Evolutionary conservation across 2,329 filamentous ascomycete genomes (phyloP).

Genomic region (Stachybotrys elegans): DNA sequence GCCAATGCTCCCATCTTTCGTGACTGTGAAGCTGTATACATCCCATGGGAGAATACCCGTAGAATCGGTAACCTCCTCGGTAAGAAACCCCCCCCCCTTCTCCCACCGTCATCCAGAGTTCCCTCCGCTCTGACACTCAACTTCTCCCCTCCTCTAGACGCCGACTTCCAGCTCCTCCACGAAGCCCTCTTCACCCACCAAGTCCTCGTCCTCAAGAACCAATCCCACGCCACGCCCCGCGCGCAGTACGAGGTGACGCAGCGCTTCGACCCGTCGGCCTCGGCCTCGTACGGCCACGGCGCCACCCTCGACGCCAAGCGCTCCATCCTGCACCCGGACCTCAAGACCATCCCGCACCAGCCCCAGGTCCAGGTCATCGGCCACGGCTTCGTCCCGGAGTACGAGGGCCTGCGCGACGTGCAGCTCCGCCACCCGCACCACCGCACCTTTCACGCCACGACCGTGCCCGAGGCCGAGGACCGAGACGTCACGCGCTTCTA

Average conservation of each 20-base stretch:
- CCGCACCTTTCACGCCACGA: conserved; percentile 65
- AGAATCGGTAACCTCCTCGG: conserved; percentile 53
- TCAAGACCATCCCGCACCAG: conserved; percentile 76
- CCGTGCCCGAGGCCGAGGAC: conserved; percentile 51
- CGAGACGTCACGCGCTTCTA: conserved; percentile 56
- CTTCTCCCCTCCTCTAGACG: neutral
- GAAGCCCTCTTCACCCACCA: conserved; percentile 5
- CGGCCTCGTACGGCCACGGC: conserved; percentile 67
- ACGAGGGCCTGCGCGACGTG: conserved; percentile 66
- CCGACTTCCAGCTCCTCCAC: conserved; percentile 3
- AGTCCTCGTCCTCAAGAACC: conserved; percentile 8
- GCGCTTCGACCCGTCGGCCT: conserved; percentile 63
- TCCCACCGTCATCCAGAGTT: neutral
- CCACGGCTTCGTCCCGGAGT: conserved; percentile 63
- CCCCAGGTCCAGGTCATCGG: conserved; percentile 73
- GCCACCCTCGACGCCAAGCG: conserved; percentile 63
- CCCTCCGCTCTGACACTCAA: neutral
- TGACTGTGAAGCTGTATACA: conserved; percentile 7
- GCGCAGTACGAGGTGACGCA: conserved; percentile 47
- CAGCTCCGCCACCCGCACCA: conserved; percentile 71
- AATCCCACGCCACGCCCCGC: conserved; percentile 3
- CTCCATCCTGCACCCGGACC: conserved; percentile 68
- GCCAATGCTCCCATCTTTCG: conserved; percentile 2
- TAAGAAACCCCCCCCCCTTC: neutral
- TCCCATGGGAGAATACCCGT: conserved; percentile 48